Percentiles rank a stretch among this genome's conserved stretches.
Conservation (phyloP, 2,329 filamentous ascomycete species). For the Fusarium sp. region DNA sequence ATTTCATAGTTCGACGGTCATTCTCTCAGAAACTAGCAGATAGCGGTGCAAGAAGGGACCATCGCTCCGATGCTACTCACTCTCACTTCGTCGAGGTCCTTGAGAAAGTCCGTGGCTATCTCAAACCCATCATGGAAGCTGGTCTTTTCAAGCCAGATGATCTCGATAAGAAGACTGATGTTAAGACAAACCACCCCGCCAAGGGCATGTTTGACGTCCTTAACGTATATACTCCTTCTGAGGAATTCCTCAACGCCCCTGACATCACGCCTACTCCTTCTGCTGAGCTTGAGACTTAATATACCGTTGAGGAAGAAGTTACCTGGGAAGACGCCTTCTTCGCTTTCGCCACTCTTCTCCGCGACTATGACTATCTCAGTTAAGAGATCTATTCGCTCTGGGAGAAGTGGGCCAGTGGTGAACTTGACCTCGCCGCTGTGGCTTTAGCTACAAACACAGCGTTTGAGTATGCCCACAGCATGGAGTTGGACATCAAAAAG, state of each 20-base stretch:
- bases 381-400: conserved; percentile 20
- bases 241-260: conserved; percentile 26
- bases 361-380: conserved; percentile 10
- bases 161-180: background rate
- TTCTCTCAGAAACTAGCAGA: conserved; percentile 16
- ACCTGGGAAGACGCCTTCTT: conserved; percentile 11
- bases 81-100: conserved; percentile 32
- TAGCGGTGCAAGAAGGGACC: background rate
- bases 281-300: background rate
- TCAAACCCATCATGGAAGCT: conserved; percentile 22
- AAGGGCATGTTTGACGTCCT: conserved; percentile 23
- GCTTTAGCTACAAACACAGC: conserved; percentile 32
- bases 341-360: conserved; percentile 15
- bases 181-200: background rate
- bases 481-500: conserved; percentile 58
- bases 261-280: background rate
- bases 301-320: conserved; percentile 18
- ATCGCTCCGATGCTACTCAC: conserved; percentile 12
- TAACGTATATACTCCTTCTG: conserved; percentile 25
- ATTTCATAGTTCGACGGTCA: conserved; percentile 4
- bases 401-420: background rate
- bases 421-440: conserved; percentile 30
- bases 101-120: conserved; percentile 26
- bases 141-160: background rate
- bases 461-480: conserved; percentile 32